These are phyloP conservation scores for Orbilia javanica DNA, from an alignment of 2,329 filamentous ascomycete species.

Conservation along the genomic window DNA sequence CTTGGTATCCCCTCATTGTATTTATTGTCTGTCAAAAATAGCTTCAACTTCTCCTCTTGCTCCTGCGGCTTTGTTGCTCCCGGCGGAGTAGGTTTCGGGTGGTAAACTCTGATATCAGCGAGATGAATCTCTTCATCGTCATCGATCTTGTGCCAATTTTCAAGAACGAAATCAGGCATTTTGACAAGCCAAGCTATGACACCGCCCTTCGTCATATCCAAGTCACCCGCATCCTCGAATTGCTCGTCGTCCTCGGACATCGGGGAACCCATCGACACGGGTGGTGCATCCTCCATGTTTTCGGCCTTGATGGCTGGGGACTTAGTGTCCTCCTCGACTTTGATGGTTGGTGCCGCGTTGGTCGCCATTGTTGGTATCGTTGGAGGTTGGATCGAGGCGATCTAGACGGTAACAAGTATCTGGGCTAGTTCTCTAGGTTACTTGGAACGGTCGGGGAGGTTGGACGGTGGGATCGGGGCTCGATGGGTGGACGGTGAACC, in stretches of 20 bases:
- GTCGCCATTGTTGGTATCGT: conserved; percentile 38
- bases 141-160: conserved; percentile 80
- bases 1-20: conserved; percentile 83
- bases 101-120: conserved; percentile 75
- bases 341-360: conserved; percentile 47
- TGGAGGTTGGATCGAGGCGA: conserved; percentile 4
- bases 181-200: conserved; percentile 76
- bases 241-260: conserved; percentile 73
- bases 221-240: conserved; percentile 76
- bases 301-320: conserved; percentile 50
- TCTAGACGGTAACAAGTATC: neutral
- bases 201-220: conserved; percentile 70
- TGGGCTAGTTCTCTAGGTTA: neutral
- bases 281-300: conserved; percentile 56
- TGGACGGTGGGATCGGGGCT: neutral
- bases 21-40: conserved; percentile 60
- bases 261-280: conserved; percentile 7
- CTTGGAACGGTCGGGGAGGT: neutral
- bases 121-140: conserved; percentile 86
- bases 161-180: conserved; percentile 83
- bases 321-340: conserved; percentile 51
- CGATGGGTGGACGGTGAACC: conserved; percentile 22
- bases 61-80: conserved; percentile 3
- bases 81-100: conserved; percentile 9
- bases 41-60: conserved; percentile 59